These are phyloP conservation scores for Ottelia alismoides DNA, from an alignment of 106 monocot genomes.

Conservation along the genomic window DNA sequence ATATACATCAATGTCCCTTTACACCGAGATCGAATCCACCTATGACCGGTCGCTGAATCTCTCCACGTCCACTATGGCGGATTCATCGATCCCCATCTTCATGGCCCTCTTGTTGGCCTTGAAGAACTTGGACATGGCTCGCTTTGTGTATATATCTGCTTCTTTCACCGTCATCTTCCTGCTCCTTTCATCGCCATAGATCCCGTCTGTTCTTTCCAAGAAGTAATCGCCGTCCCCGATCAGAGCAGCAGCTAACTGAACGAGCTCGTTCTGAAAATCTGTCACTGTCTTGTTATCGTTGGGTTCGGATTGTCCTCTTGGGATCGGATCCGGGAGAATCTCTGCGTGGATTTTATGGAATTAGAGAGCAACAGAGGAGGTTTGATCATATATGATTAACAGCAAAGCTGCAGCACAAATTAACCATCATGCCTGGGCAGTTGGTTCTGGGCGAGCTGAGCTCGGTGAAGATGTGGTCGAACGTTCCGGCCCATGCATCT, in stretches of 20 bases:
- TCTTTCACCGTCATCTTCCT: slow-evolving; percentile 51
- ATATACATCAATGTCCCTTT: too few species aligned
- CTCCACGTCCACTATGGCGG: slow-evolving; percentile 31
- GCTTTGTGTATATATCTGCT: slow-evolving; percentile 27
- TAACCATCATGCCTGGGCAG: slow-evolving; percentile 32
- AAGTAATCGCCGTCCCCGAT: slow-evolving; percentile 36
- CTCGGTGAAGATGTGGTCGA: slow-evolving; percentile 29
- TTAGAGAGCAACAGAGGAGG: neutral
- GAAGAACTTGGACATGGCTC: slow-evolving; percentile 31
- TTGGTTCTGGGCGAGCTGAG: slow-evolving; percentile 45
- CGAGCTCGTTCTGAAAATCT: slow-evolving; percentile 51
- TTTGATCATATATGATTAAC: too few species aligned
- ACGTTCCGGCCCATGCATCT: slow-evolving; percentile 66
- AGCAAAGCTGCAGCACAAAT: neutral
- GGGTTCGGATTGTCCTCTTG: slow-evolving; percentile 14
- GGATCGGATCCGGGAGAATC: slow-evolving; percentile 23
- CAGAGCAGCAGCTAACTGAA: slow-evolving; percentile 26
- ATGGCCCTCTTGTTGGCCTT: slow-evolving; percentile 30
- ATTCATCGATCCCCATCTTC: slow-evolving; percentile 22
- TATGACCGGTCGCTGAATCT: too few species aligned
- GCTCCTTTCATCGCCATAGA: slow-evolving; percentile 4
- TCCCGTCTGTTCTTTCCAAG: too few species aligned
- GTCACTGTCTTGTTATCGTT: slow-evolving; percentile 27
- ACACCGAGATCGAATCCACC: too few species aligned
- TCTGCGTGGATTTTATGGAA: slow-evolving; percentile 15